Percentiles rank a stretch among this genome's conserved stretches.
Conservation (phyloP, 164 flowering plant species). For the Magnolia changhungtana region DNA sequence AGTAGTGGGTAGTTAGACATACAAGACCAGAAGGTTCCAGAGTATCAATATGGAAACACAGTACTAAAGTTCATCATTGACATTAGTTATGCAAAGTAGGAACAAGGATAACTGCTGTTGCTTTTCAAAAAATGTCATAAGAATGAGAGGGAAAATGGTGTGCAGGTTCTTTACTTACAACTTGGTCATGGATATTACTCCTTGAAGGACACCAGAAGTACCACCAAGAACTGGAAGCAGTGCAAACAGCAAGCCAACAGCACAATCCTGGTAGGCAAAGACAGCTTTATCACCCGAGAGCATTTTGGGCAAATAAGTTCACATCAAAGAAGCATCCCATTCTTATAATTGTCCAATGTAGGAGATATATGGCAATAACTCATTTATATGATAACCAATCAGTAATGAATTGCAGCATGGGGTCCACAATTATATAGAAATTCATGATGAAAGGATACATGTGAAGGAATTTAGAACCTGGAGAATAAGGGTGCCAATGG, state of each 20-base stretch:
- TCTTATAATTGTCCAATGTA: neutral
- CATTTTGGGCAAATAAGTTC: neutral
- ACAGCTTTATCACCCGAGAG: constrained; percentile 6
- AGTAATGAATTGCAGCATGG: neutral
- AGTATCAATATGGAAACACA: neutral
- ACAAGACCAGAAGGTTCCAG: neutral
- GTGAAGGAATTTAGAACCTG: constrained; percentile 52
- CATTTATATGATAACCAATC: neutral
- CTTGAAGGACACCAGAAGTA: constrained; percentile 86
- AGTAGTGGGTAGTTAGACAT: too few species aligned
- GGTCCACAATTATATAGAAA: neutral
- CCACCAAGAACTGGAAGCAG: constrained; percentile 96
- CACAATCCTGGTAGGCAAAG: constrained; percentile 72
- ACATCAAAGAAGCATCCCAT: neutral
- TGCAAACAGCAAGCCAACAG: constrained; percentile 97
- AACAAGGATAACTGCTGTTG: too few species aligned
- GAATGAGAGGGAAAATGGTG: neutral
- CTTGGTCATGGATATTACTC: constrained; percentile 76
- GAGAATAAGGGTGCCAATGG: constrained; percentile 83
- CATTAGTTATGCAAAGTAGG: neutral
- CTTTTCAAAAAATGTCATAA: neutral
- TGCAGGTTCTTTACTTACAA: constrained; percentile 35
- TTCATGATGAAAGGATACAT: neutral
- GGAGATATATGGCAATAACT: too few species aligned
- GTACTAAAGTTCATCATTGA: neutral